Evolutionary conservation across 371 early-diverging fungal genomes (phyloP).

Genomic region (Funneliformis caledonium): DNA sequence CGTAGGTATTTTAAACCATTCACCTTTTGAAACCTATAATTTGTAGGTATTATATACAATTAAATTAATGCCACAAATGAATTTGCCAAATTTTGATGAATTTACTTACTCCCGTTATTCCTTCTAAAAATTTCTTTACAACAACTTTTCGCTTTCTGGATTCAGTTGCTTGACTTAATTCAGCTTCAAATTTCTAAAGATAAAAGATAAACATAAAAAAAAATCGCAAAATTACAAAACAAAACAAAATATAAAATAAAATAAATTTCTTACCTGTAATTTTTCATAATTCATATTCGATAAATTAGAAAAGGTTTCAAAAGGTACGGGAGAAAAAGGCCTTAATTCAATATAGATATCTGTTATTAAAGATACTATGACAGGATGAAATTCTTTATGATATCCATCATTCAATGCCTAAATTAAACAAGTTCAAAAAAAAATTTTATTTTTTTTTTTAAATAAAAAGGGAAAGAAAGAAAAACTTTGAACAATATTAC

Average conservation of each 20-base stretch:
- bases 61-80: background rate
- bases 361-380: conserved; percentile 18
- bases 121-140: conserved; percentile 13
- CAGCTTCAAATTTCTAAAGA: conserved; percentile 10
- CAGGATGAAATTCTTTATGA: conserved; percentile 9
- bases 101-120: conserved; percentile 7
- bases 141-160: background rate
- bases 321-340: background rate
- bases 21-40: conserved; percentile 2
- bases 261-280: conserved; percentile 2
- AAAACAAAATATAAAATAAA: background rate
- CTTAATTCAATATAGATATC: conserved; percentile 6
- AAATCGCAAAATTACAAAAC: background rate
- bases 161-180: background rate
- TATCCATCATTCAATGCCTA: conserved; percentile 26
- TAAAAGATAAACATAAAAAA: background rate
- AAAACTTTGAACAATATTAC: background rate
- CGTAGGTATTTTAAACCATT: conserved; percentile 13
- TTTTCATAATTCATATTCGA: conserved; percentile 9
- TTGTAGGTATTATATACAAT: background rate
- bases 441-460: background rate
- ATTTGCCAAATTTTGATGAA: background rate
- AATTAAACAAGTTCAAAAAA: background rate
- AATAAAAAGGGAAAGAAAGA: no score
- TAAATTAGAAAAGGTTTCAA: conserved; percentile 21